Conservation (phyloP, 176 grass and related monocot species). For the Triticum urartu region DNA sequence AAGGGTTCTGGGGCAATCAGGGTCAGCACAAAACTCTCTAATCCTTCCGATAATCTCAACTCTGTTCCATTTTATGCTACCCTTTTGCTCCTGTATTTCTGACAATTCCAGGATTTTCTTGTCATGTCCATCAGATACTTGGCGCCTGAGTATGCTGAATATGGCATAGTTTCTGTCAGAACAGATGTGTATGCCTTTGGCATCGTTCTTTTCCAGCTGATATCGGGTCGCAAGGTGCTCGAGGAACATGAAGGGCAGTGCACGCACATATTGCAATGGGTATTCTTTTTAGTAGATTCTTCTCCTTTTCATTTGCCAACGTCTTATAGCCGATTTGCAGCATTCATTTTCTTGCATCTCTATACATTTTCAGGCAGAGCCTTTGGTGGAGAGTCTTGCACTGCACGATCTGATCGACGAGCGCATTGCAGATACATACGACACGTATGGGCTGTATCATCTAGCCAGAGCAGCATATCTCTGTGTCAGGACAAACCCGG, state of each 20-base stretch:
- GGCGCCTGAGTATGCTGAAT: constrained; percentile 70
- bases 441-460: constrained; percentile 54
- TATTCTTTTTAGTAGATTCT: constrained; percentile 25
- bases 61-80: neutral
- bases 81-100: constrained; percentile 17
- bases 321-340: neutral
- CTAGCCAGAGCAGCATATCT: constrained; percentile 64
- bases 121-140: constrained; percentile 42
- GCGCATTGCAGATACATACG: constrained; percentile 53
- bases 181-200: constrained; percentile 79
- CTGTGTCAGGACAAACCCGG: constrained; percentile 66
- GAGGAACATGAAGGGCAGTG: constrained; percentile 43
- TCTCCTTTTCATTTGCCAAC: neutral
- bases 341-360: neutral
- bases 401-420: constrained; percentile 65
- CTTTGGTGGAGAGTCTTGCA: constrained; percentile 63
- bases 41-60: neutral
- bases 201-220: constrained; percentile 78
- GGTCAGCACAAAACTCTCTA: constrained; percentile 34
- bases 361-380: constrained; percentile 45
- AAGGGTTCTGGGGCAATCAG: constrained; percentile 61
- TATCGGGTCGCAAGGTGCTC: constrained; percentile 60
- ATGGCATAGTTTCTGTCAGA: constrained; percentile 64
- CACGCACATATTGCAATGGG: constrained; percentile 67
- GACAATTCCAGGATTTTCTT: constrained; percentile 4